Conservation (phyloP, 352 stramenopile species). For the Globisporangium cylindrosporum region DNA sequence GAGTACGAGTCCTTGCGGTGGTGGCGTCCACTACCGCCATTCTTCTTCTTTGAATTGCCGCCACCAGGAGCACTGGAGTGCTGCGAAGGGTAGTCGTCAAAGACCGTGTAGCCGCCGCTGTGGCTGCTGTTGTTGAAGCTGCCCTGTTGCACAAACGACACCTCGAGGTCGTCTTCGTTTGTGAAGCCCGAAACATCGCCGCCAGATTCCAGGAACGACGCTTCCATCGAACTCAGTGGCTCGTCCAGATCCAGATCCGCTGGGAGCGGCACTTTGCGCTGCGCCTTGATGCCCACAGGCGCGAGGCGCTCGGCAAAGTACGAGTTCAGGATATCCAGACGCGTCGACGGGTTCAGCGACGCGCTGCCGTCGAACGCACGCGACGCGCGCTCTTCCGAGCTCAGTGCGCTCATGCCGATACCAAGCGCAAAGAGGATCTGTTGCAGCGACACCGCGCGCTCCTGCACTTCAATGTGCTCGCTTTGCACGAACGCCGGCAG, state of each 20-base stretch:
- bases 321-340: constrained; percentile 57
- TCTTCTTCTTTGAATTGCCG: constrained; percentile 22
- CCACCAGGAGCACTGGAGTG: constrained; percentile 2
- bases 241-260: constrained; percentile 72
- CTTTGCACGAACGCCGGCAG: constrained; percentile 89
- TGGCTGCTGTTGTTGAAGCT: constrained; percentile 19
- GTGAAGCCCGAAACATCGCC: constrained; percentile 57
- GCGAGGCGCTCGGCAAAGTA: constrained; percentile 84
- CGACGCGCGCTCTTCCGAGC: constrained; percentile 55
- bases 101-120: constrained; percentile 20
- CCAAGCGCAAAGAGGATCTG: constrained; percentile 62
- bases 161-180: constrained; percentile 75
- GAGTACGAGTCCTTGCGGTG: constrained; percentile 43
- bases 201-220: constrained; percentile 74
- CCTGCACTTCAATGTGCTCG: constrained; percentile 93
- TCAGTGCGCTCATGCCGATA: constrained; percentile 57
- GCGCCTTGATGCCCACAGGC: constrained; percentile 89
- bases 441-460: constrained; percentile 89
- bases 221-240: constrained; percentile 52
- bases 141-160: constrained; percentile 72
- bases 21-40: constrained; percentile 22
- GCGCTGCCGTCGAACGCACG: constrained; percentile 62
- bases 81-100: constrained; percentile 20
- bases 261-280: constrained; percentile 89
- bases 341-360: constrained; percentile 38